phyloP scores from a whole-genome alignment of 148 eudicot genomes.

The Rhododendron kiyosumense region DNA sequence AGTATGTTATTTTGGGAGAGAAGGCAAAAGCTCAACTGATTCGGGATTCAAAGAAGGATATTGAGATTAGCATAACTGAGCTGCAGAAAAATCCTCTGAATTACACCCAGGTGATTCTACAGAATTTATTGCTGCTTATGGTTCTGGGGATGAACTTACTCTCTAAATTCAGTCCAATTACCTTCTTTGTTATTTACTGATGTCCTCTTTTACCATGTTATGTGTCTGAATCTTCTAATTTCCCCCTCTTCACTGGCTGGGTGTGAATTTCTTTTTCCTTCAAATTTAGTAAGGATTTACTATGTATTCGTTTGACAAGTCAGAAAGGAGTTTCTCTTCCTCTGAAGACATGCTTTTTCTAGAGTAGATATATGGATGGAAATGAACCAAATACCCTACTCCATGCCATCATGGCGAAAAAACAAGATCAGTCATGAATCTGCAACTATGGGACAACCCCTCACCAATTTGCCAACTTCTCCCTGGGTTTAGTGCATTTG shows the following conservation, averaged over 20 bases:
- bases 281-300: background rate
- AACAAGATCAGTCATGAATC: background rate
- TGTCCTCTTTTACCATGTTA: background rate
- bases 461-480: background rate
- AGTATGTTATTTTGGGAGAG: conserved; percentile 83
- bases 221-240: background rate
- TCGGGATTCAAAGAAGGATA: conserved; percentile 77
- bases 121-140: background rate
- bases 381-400: background rate
- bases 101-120: conserved; percentile 67
- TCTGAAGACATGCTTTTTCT: background rate
- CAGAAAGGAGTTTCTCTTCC: background rate
- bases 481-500: background rate
- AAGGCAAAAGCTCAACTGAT: conserved; percentile 88
- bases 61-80: conserved; percentile 60
- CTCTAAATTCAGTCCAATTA: background rate
- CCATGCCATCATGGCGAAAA: background rate
- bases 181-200: background rate
- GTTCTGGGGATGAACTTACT: background rate
- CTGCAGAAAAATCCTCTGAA: conserved; percentile 86
- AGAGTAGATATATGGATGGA: background rate
- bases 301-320: background rate
- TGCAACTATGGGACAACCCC: background rate
- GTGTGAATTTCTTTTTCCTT: background rate
- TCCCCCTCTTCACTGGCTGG: background rate